phyloP scores from a whole-genome alignment of 2,329 filamentous ascomycete genomes.

The Phialophora macrospora region DNA sequence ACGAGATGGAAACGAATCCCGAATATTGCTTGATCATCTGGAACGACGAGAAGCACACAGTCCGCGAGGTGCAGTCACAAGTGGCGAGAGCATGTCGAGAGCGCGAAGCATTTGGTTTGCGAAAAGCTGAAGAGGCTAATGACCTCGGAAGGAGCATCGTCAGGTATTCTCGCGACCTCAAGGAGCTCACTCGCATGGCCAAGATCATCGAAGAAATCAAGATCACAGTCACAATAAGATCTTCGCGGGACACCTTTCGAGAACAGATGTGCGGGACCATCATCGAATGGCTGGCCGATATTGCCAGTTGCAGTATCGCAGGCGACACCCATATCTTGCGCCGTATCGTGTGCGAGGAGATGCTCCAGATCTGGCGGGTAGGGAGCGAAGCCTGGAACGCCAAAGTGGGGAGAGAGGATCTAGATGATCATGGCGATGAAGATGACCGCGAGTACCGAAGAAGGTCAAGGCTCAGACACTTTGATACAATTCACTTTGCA shows the following conservation, averaged over 20 bases:
- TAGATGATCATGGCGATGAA: constrained; percentile 77
- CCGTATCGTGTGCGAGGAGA: constrained; percentile 84
- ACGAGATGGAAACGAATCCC: constrained; percentile 65
- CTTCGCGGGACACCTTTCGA: constrained; percentile 89
- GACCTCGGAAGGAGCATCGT: constrained; percentile 85
- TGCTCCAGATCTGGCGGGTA: constrained; percentile 83
- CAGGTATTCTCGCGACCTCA: constrained; percentile 73
- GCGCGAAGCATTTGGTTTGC: constrained; percentile 68
- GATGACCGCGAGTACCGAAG: constrained; percentile 52
- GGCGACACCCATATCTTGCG: constrained; percentile 78
- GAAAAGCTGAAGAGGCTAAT: constrained; percentile 85
- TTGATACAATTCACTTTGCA: constrained; percentile 49
- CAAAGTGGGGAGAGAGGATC: constrained; percentile 74
- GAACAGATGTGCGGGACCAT: constrained; percentile 99
- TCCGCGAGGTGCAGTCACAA: constrained; percentile 86
- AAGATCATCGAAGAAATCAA: constrained; percentile 93
- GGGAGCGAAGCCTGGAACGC: constrained; percentile 84
- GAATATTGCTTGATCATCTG: constrained; percentile 88
- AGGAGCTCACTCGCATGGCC: constrained; percentile 75
- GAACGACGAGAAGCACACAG: constrained; percentile 99
- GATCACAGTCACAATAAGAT: constrained; percentile 92
- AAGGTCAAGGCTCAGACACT: constrained; percentile 48
- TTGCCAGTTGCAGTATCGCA: constrained; percentile 84
- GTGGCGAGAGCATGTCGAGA: constrained; percentile 86
- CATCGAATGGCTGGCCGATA: constrained; percentile 93